Conservation (phyloP, 1,139 yeast genomes). For the Hyphopichia khmerensis region DNA sequence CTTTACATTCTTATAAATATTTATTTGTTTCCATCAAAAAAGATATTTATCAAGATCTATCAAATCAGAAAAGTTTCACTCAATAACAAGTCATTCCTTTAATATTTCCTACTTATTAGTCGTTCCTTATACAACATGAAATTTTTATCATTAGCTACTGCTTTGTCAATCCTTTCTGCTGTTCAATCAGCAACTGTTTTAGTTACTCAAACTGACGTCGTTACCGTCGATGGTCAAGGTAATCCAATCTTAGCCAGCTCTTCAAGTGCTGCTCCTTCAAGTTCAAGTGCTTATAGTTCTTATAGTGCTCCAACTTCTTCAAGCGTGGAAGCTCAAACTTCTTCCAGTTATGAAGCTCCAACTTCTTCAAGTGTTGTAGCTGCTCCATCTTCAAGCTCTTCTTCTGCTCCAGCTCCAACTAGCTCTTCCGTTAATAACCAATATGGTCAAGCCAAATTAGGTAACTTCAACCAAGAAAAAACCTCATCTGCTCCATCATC, state of each 20-base stretch:
- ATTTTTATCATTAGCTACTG: constrained; percentile 14
- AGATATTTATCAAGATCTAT: too few relatives aligned
- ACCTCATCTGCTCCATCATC: constrained; percentile 7
- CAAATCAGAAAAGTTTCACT: too few relatives aligned
- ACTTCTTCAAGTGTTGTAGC: constrained; percentile 7
- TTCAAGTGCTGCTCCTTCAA: constrained; percentile 6
- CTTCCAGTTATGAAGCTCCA: constrained; percentile 4
- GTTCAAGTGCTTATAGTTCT: constrained; percentile 3
- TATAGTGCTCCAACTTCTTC: constrained; percentile 5
- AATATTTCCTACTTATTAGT: too few relatives aligned
- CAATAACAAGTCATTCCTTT: too few relatives aligned
- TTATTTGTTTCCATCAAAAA: background rate
- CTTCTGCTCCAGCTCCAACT: constrained; percentile 3
- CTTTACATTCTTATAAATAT: background rate
- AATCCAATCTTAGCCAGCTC: constrained; percentile 4
- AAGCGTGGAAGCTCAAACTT: constrained; percentile 8
- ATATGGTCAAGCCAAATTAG: constrained; percentile 1
- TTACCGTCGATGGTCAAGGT: constrained; percentile 16
- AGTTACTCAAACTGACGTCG: constrained; percentile 17
- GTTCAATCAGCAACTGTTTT: constrained; percentile 14
- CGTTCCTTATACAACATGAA: constrained; percentile 12
- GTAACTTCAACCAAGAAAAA: background rate
- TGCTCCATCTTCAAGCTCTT: background rate
- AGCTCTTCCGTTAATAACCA: background rate
- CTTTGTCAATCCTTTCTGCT: constrained; percentile 12